A percentile compares a stretch with the other conserved stretches of the same genome.
phyloP scores from a whole-genome alignment of 2,329 filamentous ascomycete genomes.

The Paraphaeosphaeria sporulosa region DNA sequence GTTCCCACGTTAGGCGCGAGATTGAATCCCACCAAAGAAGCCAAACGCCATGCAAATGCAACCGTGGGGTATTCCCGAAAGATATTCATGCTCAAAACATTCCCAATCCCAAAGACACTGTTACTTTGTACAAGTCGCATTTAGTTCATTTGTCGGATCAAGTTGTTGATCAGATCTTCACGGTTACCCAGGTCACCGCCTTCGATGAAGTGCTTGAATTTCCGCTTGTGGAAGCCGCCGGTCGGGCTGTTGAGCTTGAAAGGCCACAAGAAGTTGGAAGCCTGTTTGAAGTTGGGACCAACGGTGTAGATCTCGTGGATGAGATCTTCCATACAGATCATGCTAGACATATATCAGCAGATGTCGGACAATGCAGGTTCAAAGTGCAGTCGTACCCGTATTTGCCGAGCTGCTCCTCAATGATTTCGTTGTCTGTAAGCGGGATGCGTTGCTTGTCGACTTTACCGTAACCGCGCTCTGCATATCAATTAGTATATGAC shows the following conservation, averaged over 20 bases:
- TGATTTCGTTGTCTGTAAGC: slow-evolving; percentile 96
- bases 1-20: not conserved
- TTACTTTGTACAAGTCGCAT: slow-evolving; percentile 12
- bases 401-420: slow-evolving; percentile 96
- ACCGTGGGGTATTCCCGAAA: slow-evolving; percentile 12
- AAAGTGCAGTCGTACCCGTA: slow-evolving; percentile 64
- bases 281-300: slow-evolving; percentile 93
- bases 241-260: slow-evolving; percentile 99
- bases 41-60: slow-evolving; percentile 12
- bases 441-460: slow-evolving; percentile 97
- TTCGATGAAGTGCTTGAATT: slow-evolving; percentile 99
- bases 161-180: slow-evolving; percentile 95
- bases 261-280: slow-evolving; percentile 98
- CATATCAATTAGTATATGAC: slow-evolving; percentile 15
- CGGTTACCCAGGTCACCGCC: slow-evolving; percentile 99
- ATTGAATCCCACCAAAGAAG: not conserved
- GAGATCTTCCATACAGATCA: slow-evolving; percentile 98
- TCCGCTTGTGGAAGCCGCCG: slow-evolving; percentile 93
- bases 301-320: slow-evolving; percentile 80
- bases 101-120: slow-evolving; percentile 14
- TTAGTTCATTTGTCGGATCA: slow-evolving; percentile 99
- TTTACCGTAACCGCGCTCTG: slow-evolving; percentile 91
- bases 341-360: slow-evolving; percentile 50
- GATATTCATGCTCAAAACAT: slow-evolving; percentile 17
- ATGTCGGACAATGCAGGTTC: not conserved